Conservation (phyloP, 176 grass and related monocot genomes). For the Ampelocalamus luodianensis region DNA sequence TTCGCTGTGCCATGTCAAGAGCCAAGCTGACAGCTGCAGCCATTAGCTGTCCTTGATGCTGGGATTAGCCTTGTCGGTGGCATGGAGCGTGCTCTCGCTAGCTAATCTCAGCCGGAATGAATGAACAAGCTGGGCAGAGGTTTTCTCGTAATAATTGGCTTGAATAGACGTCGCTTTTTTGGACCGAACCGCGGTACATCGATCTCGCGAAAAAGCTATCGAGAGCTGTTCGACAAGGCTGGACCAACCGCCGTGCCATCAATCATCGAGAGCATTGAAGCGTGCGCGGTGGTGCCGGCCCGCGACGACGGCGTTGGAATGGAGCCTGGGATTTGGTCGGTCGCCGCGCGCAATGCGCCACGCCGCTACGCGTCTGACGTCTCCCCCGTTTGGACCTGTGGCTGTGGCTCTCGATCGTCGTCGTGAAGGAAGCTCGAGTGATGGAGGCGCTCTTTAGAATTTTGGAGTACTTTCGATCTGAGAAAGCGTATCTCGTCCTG, state of each 20-base stretch:
- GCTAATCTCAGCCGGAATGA: conserved; percentile 19
- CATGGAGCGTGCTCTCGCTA: not conserved
- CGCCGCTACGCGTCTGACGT: not conserved
- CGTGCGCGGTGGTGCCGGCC: conserved; percentile 17
- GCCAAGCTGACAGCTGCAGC: not conserved
- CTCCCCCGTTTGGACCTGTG: not conserved
- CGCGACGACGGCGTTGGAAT: not conserved
- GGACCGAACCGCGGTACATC: conserved; percentile 9
- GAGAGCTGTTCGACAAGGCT: conserved; percentile 37
- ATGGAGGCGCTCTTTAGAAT: not conserved
- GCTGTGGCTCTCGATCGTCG: not conserved
- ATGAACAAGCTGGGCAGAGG: not conserved
- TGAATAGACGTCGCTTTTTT: conserved; percentile 23
- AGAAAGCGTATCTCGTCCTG: not conserved
- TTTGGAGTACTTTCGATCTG: not conserved
- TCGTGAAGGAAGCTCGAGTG: not conserved
- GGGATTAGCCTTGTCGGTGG: conserved; percentile 48
- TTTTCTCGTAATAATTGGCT: conserved; percentile 40
- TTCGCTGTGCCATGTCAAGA: not conserved
- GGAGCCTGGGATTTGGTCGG: not conserved
- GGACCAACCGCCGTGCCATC: conserved; percentile 49
- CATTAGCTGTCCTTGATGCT: not conserved
- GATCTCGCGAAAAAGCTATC: conserved; percentile 31
- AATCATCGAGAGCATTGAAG: conserved; percentile 33
- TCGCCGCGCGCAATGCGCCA: not conserved